Percentiles rank a stretch among this genome's conserved stretches.
These are phyloP conservation scores for Acacia melanoxylon DNA, from an alignment of 306 rosid species.

Conservation along the genomic window DNA sequence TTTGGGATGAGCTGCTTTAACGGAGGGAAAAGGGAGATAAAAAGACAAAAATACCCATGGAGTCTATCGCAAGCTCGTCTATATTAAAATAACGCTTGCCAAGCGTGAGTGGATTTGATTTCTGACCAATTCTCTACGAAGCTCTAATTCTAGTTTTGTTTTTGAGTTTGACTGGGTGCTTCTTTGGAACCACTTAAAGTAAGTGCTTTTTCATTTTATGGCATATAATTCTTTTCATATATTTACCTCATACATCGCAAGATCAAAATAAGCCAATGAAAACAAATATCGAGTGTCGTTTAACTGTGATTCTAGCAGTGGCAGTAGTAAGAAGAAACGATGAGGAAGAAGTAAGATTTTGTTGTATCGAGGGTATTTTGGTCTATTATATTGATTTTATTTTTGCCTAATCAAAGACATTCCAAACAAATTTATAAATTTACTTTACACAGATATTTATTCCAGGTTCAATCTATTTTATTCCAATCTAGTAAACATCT, in stretches of 20 bases:
- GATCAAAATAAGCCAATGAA: no score
- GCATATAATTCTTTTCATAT: no score
- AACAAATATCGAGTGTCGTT: not conserved
- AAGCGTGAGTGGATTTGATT: no score
- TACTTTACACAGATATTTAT: not conserved
- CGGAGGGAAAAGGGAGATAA: no score
- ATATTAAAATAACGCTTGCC: no score
- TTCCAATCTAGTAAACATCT: not conserved
- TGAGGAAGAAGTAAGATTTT: not conserved
- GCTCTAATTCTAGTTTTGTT: not conserved
- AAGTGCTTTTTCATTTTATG: no score
- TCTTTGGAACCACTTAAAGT: no score
- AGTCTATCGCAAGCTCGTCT: no score
- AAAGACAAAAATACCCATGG: no score
- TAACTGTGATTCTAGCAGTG: not conserved
- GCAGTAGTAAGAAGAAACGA: not conserved
- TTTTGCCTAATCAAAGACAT: not conserved
- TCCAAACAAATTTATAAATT: not conserved
- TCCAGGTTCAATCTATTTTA: not conserved
- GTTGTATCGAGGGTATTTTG: not conserved
- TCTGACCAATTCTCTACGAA: no score
- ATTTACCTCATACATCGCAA: no score
- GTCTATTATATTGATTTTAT: not conserved
- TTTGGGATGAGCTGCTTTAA: no score
- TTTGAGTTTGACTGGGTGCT: not conserved